Evolutionary conservation across 2,329 filamentous ascomycete species (phyloP), one percentile per base, ranked within the genome.

Genomic region (Aotearoamyces nothofagi): DNA sequence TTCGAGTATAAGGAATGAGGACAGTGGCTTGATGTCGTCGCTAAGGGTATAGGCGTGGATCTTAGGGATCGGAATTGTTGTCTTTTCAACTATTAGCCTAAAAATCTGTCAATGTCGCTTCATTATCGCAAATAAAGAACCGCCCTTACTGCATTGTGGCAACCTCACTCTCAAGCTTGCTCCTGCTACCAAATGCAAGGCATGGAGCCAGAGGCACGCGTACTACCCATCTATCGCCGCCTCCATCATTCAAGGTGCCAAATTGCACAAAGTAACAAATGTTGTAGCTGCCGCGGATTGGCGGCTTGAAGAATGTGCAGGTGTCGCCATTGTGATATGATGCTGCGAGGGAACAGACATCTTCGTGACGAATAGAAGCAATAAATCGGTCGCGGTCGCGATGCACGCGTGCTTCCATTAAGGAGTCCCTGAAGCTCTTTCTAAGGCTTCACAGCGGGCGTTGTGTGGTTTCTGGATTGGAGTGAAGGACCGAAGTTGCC

Each of bases 131-230:
- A 20, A 8, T 20, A 20, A 8, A 20, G 19, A 24, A 17, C 9
- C 9, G 7, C 9, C 7, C 17, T 12, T 33, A 36, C 31, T 22
- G 22, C 33, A 35, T 35, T 20, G 34, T 29, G 10, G 30, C 31
- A 9, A 33, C 19, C 32, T 34, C 35, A 22, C 37, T 39, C 30
- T 38, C 34, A 17, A 38, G 31, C 30, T 39, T 41, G 12, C 17
- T 31, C 26, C 26, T 26, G 7, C 6, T 14, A 17, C 15, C 15
- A 27, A 7, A 12, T n/a, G n/a, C n/a, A 11, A 28, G 19, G 19
- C 35, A 36, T 17, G 37, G 19, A 8, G 7, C 19, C 8, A 20
- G 7, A 8, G 19, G 19, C 7, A 20, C 7, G 7, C 19, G 7
- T n/a, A 20, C 19, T 7, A 20, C 19, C 19, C 19, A 20, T n/a